phyloP scores from a whole-genome alignment of 768 basidiomycete species.

The Trichaptum fuscoviolaceum region DNA sequence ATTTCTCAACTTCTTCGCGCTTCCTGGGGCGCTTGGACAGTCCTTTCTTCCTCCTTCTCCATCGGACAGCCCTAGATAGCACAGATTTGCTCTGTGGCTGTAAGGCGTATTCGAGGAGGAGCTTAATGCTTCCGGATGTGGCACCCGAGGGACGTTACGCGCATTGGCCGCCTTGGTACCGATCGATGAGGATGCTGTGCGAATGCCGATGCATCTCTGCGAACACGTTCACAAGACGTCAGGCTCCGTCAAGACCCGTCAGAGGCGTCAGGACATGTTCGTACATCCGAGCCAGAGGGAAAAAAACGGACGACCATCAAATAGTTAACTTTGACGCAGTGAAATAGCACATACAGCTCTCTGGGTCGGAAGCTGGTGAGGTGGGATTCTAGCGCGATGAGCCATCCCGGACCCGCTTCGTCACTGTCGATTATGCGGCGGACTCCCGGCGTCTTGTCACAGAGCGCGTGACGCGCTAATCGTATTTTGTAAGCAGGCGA shows the following conservation, averaged over 20 bases:
- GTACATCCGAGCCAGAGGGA: too few species aligned
- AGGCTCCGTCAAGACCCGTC: not conserved
- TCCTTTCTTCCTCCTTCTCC: not conserved
- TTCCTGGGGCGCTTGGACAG: not conserved
- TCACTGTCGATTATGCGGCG: not conserved
- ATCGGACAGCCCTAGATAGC: not conserved
- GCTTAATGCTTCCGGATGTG: not conserved
- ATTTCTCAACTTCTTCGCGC: not conserved
- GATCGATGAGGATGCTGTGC: not conserved
- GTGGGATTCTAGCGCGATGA: not conserved
- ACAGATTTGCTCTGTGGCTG: not conserved
- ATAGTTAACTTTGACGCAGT: not conserved
- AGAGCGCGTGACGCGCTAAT: not conserved
- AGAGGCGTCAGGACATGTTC: not conserved
- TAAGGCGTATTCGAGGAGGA: not conserved
- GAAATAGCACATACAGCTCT: not conserved
- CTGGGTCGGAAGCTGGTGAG: not conserved
- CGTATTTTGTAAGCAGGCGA: not conserved
- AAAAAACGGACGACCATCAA: not conserved
- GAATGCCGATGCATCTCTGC: not conserved
- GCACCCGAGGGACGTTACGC: not conserved
- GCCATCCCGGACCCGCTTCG: not conserved
- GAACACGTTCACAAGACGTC: not conserved
- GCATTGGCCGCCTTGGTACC: not conserved
- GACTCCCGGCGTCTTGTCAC: not conserved